Percentiles rank a stretch among this genome's conserved stretches.
Evolutionary conservation across 306 rosid genomes (phyloP).

Genomic region (Abrus pulchellus): DNA sequence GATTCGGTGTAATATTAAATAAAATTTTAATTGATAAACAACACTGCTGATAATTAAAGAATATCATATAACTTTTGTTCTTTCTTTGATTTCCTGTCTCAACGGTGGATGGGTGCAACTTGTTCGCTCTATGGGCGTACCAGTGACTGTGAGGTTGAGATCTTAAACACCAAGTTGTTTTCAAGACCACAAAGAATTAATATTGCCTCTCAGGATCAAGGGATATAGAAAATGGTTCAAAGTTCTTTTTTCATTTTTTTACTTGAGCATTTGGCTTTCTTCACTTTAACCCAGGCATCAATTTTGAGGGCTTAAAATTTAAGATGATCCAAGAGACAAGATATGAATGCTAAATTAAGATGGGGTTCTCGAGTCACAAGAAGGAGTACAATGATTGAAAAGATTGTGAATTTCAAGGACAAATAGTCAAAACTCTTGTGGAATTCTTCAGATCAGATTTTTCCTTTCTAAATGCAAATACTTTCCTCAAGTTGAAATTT

Average conservation of each 20-base stretch:
- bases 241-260: background rate
- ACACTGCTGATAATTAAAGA: too few species aligned
- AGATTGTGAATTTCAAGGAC: background rate
- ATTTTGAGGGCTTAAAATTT: slow-evolving; percentile 31
- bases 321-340: slow-evolving; percentile 39
- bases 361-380: background rate
- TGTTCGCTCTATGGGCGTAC: slow-evolving; percentile 38
- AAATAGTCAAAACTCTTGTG: slow-evolving; percentile 16
- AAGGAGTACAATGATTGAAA: background rate
- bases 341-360: background rate
- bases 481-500: slow-evolving; percentile 3
- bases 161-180: slow-evolving; percentile 33
- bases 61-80: too few species aligned
- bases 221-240: background rate
- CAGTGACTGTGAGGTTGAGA: slow-evolving; percentile 43
- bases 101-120: slow-evolving; percentile 22
- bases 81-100: background rate
- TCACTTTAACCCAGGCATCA: slow-evolving; percentile 4
- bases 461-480: background rate
- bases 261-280: slow-evolving; percentile 1
- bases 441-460: background rate
- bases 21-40: too few species aligned
- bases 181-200: slow-evolving; percentile 20
- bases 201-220: background rate
- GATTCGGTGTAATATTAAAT: too few species aligned